These are phyloP conservation scores for Acanthamoeba lenticulata DNA, from an alignment of 208 protist genomes.

Conservation along the genomic window DNA sequence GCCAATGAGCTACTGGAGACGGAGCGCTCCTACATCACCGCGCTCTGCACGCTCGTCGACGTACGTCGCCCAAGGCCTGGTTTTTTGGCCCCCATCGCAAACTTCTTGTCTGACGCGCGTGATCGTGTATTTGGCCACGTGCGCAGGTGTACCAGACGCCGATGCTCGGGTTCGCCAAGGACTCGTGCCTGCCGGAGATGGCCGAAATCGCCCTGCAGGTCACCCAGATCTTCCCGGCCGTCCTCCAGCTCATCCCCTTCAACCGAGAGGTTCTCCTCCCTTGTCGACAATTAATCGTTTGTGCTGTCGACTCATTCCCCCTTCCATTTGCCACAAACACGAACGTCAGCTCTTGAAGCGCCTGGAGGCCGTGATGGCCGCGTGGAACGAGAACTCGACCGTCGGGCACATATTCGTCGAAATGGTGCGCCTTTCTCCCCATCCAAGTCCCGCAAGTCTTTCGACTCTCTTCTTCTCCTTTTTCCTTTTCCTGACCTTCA, in stretches of 20 bases:
- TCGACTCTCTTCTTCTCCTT: neutral
- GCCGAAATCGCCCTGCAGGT: neutral
- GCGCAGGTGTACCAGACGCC: neutral
- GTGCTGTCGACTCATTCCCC: neutral
- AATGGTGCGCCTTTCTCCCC: neutral
- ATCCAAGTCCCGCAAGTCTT: neutral
- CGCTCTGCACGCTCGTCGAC: conserved; percentile 21
- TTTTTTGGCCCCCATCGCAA: too few species aligned
- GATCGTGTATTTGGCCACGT: neutral
- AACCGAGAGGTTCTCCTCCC: conserved; percentile 38
- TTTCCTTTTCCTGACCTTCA: neutral
- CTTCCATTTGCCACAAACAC: neutral
- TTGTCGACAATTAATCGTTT: too few species aligned
- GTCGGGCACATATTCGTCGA: conserved; percentile 33
- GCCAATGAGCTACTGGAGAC: conserved; percentile 26
- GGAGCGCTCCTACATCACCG: conserved; percentile 14
- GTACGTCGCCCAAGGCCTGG: neutral
- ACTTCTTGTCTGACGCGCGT: neutral
- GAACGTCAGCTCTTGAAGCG: conserved; percentile 27
- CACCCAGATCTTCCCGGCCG: conserved; percentile 27
- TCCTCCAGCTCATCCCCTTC: conserved; percentile 24
- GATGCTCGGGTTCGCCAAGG: neutral
- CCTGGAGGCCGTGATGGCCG: neutral
- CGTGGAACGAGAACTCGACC: conserved; percentile 25
- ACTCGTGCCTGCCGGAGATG: neutral